Evolutionary conservation across 2,329 filamentous ascomycete species (phyloP).

Genomic region (Colletotrichum horii): DNA sequence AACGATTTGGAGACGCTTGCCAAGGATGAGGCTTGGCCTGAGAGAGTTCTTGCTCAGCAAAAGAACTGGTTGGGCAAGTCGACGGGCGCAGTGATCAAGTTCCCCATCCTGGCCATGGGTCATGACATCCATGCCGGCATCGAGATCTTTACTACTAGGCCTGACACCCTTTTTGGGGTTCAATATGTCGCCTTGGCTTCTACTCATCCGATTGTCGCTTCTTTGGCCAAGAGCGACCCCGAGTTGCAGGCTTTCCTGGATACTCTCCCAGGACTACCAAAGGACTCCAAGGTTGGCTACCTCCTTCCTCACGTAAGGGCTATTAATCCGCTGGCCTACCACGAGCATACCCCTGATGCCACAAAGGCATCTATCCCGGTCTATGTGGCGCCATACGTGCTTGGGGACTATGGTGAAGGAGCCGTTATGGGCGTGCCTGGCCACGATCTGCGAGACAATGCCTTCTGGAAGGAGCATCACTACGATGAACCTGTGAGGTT

Average conservation of each 20-base stretch:
- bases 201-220: constrained; percentile 70
- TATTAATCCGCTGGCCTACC: constrained; percentile 68
- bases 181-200: constrained; percentile 84
- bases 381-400: constrained; percentile 83
- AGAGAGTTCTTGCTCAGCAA: constrained; percentile 83
- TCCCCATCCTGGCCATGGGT: constrained; percentile 59
- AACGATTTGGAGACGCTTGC: constrained; percentile 72
- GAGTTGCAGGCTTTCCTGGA: constrained; percentile 73
- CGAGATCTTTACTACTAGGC: constrained; percentile 82
- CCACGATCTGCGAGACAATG: constrained; percentile 79
- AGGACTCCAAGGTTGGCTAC: constrained; percentile 71
- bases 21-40: constrained; percentile 74
- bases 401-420: constrained; percentile 84
- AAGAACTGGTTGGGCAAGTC: constrained; percentile 89
- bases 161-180: constrained; percentile 86
- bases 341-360: constrained; percentile 53
- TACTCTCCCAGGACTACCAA: constrained; percentile 59
- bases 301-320: constrained; percentile 65
- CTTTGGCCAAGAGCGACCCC: constrained; percentile 63
- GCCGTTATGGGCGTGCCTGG: constrained; percentile 93
- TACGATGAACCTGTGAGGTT: constrained; percentile 63
- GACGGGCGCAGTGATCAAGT: constrained; percentile 73
- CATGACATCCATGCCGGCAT: constrained; percentile 53
- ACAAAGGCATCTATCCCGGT: constrained; percentile 69
- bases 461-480: constrained; percentile 79